These are phyloP conservation scores for Ceriops tagal DNA, from an alignment of 345 rosid genomes.

Conservation along the genomic window DNA sequence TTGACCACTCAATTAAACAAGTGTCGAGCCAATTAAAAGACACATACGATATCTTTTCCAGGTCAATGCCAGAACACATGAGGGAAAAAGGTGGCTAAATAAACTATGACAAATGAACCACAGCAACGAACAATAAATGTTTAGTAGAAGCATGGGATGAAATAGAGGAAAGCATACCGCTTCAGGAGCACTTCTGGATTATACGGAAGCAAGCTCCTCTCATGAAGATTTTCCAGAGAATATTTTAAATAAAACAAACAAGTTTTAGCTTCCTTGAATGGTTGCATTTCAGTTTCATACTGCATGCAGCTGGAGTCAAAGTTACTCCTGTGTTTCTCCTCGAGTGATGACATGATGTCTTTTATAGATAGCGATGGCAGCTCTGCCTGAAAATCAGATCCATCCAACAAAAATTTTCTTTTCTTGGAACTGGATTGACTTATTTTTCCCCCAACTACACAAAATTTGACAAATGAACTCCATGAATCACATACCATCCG, in stretches of 20 bases:
- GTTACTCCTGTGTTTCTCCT: constrained; percentile 19
- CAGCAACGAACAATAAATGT: not conserved
- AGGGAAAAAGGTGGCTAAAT: not conserved
- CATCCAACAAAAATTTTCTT: constrained; percentile 38
- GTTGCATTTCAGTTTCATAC: constrained; percentile 19
- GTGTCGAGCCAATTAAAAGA: not conserved
- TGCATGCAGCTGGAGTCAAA: constrained; percentile 8
- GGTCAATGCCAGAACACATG: not conserved
- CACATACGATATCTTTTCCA: not conserved
- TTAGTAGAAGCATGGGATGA: not conserved
- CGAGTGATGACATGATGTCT: constrained; percentile 9
- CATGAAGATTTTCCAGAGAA: constrained; percentile 59
- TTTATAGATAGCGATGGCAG: constrained; percentile 8
- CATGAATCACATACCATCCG: constrained; percentile 54
- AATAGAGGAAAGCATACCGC: constrained; percentile 42
- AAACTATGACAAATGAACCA: not conserved
- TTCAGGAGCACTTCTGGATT: constrained; percentile 73
- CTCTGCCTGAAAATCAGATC: constrained; percentile 23
- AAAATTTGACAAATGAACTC: constrained; percentile 48
- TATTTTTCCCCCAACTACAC: constrained; percentile 23
- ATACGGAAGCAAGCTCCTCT: constrained; percentile 69
- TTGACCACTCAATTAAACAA: not conserved
- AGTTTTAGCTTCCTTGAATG: constrained; percentile 47
- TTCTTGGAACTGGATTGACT: constrained; percentile 41
- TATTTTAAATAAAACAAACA: constrained; percentile 75